Conservation (phyloP, 805 yeast species). For the Yamadazyma philogaea region DNA sequence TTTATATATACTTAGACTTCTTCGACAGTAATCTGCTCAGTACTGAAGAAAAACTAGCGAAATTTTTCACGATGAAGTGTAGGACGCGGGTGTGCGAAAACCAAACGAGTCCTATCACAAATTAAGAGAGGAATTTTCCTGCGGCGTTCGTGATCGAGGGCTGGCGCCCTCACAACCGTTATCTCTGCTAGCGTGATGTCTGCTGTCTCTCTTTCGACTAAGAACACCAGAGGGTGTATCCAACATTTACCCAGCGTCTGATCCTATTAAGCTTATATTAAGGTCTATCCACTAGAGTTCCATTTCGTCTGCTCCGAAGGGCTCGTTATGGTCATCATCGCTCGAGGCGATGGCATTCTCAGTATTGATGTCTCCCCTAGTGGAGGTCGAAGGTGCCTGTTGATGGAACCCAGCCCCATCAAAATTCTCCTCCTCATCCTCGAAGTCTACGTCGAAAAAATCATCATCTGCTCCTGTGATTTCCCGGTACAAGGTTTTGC, state of each 20-base stretch:
- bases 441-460: constrained; percentile 94
- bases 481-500: constrained; percentile 65
- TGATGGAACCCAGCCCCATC: constrained; percentile 17
- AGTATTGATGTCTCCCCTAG: constrained; percentile 12
- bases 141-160: constrained; percentile 13
- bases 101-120: neutral
- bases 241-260: too few species aligned
- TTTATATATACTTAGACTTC: constrained; percentile 53
- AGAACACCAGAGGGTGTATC: too few species aligned
- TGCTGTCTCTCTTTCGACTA: too few species aligned
- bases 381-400: constrained; percentile 4
- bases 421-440: constrained; percentile 75
- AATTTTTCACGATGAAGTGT: constrained; percentile 14
- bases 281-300: constrained; percentile 22
- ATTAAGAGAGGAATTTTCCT: constrained; percentile 2
- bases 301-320: constrained; percentile 45
- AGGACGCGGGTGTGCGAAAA: neutral
- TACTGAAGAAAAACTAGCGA: constrained; percentile 21
- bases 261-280: neutral
- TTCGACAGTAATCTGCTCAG: constrained; percentile 72
- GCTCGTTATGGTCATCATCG: constrained; percentile 39
- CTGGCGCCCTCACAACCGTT: constrained; percentile 19
- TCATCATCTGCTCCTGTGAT: constrained; percentile 94
- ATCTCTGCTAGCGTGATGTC: too few species aligned
- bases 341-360: constrained; percentile 38